Evolutionary conservation across 2,329 filamentous ascomycete species (phyloP).

Genomic region (Colletotrichum australisinense): DNA sequence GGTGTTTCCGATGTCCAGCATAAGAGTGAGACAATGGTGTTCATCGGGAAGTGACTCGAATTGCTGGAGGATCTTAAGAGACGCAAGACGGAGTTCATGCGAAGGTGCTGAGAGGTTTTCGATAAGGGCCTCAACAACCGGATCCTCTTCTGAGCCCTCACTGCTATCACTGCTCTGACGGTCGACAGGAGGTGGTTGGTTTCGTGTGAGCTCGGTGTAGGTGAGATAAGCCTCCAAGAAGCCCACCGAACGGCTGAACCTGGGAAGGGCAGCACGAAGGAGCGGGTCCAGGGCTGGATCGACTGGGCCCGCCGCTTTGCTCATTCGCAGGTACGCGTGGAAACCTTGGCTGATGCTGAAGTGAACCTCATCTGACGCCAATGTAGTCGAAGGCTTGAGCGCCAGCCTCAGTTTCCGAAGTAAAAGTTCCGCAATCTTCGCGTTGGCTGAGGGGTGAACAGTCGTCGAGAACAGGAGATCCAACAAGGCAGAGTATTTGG

Average conservation of each 20-base stretch:
- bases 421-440: conserved; percentile 73
- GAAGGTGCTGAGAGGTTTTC: conserved; percentile 81
- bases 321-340: conserved; percentile 76
- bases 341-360: conserved; percentile 84
- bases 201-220: conserved; percentile 59
- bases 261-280: conserved; percentile 73
- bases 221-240: conserved; percentile 73
- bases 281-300: conserved; percentile 73
- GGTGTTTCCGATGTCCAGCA: conserved; percentile 84
- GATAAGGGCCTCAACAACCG: conserved; percentile 73
- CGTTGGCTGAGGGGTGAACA: conserved; percentile 74
- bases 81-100: conserved; percentile 78
- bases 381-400: conserved; percentile 68
- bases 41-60: conserved; percentile 64
- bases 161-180: conserved; percentile 51
- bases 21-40: conserved; percentile 67
- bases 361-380: conserved; percentile 71
- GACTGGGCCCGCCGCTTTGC: conserved; percentile 65
- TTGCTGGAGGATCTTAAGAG: conserved; percentile 77
- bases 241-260: conserved; percentile 73
- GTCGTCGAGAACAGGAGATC: conserved; percentile 70
- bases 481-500: conserved; percentile 75
- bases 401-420: conserved; percentile 75
- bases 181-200: conserved; percentile 1
- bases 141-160: conserved; percentile 62